Evolutionary conservation across 352 stramenopile genomes (phyloP), one percentile per base, ranked within the genome.

Genomic region (Phytopythium delawarense): DNA sequence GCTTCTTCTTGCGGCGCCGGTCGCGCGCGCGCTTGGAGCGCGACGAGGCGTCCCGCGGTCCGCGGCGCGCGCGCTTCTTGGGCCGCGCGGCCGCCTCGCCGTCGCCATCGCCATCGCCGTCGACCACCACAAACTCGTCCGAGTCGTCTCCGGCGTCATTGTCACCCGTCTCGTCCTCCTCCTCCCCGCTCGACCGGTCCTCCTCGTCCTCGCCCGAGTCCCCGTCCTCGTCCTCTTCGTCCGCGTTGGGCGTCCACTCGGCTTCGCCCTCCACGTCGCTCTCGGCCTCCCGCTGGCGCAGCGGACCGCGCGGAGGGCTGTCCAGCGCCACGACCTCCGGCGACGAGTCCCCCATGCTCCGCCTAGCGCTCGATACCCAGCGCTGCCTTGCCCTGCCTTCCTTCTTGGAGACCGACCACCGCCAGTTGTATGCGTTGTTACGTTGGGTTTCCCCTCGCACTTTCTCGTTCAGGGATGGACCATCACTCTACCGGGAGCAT

Each of bases 1-100:
- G 79, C 56, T 87, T 74, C 48, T 81, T 78, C 21, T 84, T 82
- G 51, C 70, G 70, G 25, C 63, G 59, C 21, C 69, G 71, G 51
- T 85, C 62, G 34, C 61, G 69, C 28, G 59, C 57, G 44, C 60
- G 65, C 42, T 72, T 53, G 12, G 40, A 39, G 18, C 73, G 61
- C 28, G 60, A 42, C 9, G 65, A 65, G 20, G 25, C 25, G 9
- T 62, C 61, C 25, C 46, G 23, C 21, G 56, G 32, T 0, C 48
- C 52, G 35, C 78, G 78, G 28, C 76, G 69, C 57, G 74, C 79
- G 1, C 56, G 61, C 39, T 57, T 61, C 50, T 67, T 68, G 40
- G 53, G n/a, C 3, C 32, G 34, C 54, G 13, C 20, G 3, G 50
- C 68, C n/a, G 37, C 63, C 6, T 20, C 42, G 13, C 64, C 62